Conservation (phyloP, 805 yeast genomes). For the Priceomyces castillae region DNA sequence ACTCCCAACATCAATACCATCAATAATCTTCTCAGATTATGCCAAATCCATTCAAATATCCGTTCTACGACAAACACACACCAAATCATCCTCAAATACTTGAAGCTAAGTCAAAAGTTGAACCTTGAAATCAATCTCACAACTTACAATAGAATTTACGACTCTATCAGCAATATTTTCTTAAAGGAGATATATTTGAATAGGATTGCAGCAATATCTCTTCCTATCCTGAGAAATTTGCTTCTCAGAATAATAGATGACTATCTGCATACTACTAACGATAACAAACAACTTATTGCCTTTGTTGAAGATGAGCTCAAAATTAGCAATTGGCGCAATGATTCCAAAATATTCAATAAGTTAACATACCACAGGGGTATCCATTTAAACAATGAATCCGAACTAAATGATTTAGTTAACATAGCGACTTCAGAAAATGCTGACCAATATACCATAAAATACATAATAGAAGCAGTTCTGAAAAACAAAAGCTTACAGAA, state of each 20-base stretch:
- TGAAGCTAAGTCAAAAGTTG: slow-evolving; percentile 24
- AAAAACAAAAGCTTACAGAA: slow-evolving; percentile 3
- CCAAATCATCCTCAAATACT: slow-evolving; percentile 28
- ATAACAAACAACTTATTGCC: slow-evolving; percentile 23
- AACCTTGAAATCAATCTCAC: slow-evolving; percentile 28
- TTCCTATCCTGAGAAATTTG: slow-evolving; percentile 34
- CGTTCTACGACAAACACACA: slow-evolving; percentile 33
- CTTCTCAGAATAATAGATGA: slow-evolving; percentile 33
- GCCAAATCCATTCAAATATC: slow-evolving; percentile 30
- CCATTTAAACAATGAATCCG: too few species aligned
- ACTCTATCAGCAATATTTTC: slow-evolving; percentile 35
- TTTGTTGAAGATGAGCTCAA: slow-evolving; percentile 37
- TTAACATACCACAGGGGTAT: slow-evolving; percentile 19
- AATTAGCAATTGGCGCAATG: slow-evolving; percentile 26
- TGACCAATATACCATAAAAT: slow-evolving; percentile 13
- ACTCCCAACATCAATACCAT: slow-evolving; percentile 40
- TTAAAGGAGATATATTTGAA: slow-evolving; percentile 37
- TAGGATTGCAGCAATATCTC: slow-evolving; percentile 25
- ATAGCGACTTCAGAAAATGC: not conserved
- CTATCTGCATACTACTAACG: slow-evolving; percentile 28
- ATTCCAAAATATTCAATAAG: slow-evolving; percentile 28
- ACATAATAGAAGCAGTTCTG: slow-evolving; percentile 17
- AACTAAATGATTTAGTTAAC: slow-evolving; percentile 4
- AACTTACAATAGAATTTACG: slow-evolving; percentile 38
- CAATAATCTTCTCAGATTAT: slow-evolving; percentile 32